Conservation (phyloP, 202 grass and related monocot species). For the Panicum virgatum region DNA sequence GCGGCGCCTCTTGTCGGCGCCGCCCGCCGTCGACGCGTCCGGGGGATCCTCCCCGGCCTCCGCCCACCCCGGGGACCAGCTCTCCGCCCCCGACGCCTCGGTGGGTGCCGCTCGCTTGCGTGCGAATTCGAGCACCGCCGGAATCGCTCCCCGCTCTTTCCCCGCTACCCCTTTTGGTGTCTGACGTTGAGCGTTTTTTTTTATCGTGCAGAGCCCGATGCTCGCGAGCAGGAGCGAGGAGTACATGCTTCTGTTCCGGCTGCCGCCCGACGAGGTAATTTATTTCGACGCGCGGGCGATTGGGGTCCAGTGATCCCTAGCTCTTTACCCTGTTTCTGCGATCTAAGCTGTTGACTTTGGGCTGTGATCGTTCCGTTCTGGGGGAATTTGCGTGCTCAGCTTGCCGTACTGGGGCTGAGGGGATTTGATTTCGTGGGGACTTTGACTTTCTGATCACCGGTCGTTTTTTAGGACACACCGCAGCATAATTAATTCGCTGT, state of each 20-base stretch:
- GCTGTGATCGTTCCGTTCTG: not conserved
- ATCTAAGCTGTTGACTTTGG: conserved; percentile 29
- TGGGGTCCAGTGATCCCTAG: not conserved
- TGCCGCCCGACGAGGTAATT: conserved; percentile 87
- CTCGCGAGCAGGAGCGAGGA: conserved; percentile 84
- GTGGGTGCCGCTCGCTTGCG: conserved; percentile 52
- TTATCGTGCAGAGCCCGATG: conserved; percentile 49
- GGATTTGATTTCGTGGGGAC: conserved; percentile 28
- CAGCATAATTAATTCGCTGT: not conserved
- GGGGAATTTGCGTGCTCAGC: not conserved
- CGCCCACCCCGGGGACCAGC: conserved; percentile 50
- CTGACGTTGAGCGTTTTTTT: conserved; percentile 25
- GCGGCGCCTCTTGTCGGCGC: conserved; percentile 42
- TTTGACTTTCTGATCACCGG: not conserved
- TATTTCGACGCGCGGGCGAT: not conserved
- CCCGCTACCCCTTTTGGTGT: not conserved
- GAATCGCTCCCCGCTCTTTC: not conserved
- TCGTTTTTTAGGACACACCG: conserved; percentile 32
- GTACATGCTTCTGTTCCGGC: conserved; percentile 84
- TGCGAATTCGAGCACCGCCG: conserved; percentile 31
- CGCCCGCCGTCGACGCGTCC: conserved; percentile 40
- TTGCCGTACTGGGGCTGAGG: not conserved
- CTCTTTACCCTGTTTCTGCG: not conserved
- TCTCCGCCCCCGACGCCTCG: conserved; percentile 46
- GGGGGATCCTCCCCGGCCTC: conserved; percentile 50